Conservation (phyloP, 306 rosid genomes). For the Myrica gale region DNA sequence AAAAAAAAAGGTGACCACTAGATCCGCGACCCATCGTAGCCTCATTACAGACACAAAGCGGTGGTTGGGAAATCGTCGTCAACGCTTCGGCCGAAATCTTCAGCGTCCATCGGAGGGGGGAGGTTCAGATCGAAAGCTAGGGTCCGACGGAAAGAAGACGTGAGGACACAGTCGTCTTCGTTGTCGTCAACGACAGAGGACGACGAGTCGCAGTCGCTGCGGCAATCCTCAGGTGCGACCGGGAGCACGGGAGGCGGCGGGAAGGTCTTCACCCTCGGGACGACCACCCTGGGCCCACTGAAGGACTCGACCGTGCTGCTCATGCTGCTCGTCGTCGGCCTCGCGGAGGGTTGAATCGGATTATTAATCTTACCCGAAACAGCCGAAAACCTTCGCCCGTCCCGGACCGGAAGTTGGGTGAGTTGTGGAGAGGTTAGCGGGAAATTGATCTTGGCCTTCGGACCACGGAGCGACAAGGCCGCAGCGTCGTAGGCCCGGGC, state of each 20-base stretch:
- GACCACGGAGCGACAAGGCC: constrained; percentile 70
- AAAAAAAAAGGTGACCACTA: constrained; percentile 14
- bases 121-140: constrained; percentile 82
- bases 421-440: constrained; percentile 33
- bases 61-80: constrained; percentile 58
- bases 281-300: constrained; percentile 61
- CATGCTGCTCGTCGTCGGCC: constrained; percentile 79
- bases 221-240: constrained; percentile 56
- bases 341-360: background rate
- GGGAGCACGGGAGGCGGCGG: constrained; percentile 36
- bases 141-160: constrained; percentile 50
- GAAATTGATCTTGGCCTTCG: constrained; percentile 80
- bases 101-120: constrained; percentile 50
- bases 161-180: constrained; percentile 54
- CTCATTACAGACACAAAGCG: constrained; percentile 53
- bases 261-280: constrained; percentile 16
- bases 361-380: constrained; percentile 40
- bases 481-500: constrained; percentile 84
- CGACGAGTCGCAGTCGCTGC: constrained; percentile 88
- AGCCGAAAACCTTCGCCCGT: constrained; percentile 37
- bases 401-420: constrained; percentile 20
- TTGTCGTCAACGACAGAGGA: constrained; percentile 70
- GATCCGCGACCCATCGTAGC: constrained; percentile 14
- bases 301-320: constrained; percentile 93
- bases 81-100: constrained; percentile 24